Conservation (phyloP, 805 yeast genomes). For the Cyberlindnera misumaiensis region DNA sequence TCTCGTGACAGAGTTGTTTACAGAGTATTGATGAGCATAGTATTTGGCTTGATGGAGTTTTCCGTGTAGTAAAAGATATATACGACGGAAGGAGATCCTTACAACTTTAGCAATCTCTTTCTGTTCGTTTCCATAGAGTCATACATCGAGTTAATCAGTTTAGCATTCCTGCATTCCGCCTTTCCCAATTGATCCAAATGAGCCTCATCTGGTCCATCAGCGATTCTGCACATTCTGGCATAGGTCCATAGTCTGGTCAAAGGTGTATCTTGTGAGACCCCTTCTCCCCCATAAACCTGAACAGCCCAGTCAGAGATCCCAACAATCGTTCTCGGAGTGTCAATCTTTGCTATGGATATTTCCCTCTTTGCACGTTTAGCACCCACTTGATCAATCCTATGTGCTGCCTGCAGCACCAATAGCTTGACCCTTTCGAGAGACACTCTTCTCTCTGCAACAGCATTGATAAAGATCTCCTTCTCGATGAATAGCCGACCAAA, state of each 20-base stretch:
- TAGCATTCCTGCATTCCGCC: slow-evolving; percentile 33
- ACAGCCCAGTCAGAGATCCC: slow-evolving; percentile 54
- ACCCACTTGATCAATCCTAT: slow-evolving; percentile 45
- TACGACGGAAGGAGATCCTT: background rate
- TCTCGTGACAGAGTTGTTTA: slow-evolving; percentile 50
- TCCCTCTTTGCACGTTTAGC: slow-evolving; percentile 50
- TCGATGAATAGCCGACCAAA: slow-evolving; percentile 44
- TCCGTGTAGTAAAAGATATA: no score
- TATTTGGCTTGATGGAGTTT: no score
- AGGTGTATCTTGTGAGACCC: slow-evolving; percentile 54
- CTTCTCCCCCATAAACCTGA: slow-evolving; percentile 60
- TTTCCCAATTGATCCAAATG: slow-evolving; percentile 53
- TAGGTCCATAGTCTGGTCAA: slow-evolving; percentile 46
- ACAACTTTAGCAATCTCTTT: slow-evolving; percentile 14
- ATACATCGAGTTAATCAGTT: slow-evolving; percentile 29
- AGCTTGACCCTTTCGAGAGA: slow-evolving; percentile 48
- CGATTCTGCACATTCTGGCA: slow-evolving; percentile 51
- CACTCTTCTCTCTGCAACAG: slow-evolving; percentile 46
- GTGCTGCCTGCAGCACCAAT: slow-evolving; percentile 54
- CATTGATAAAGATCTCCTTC: slow-evolving; percentile 43
- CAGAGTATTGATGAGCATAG: slow-evolving; percentile 9
- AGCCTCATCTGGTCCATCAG: slow-evolving; percentile 69
- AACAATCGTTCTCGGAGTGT: slow-evolving; percentile 49
- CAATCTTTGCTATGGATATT: slow-evolving; percentile 58
- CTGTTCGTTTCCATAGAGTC: slow-evolving; percentile 14